Evolutionary conservation across 2,329 filamentous ascomycete species (phyloP).

Genomic region (Myriosclerotinia scirpicola): DNA sequence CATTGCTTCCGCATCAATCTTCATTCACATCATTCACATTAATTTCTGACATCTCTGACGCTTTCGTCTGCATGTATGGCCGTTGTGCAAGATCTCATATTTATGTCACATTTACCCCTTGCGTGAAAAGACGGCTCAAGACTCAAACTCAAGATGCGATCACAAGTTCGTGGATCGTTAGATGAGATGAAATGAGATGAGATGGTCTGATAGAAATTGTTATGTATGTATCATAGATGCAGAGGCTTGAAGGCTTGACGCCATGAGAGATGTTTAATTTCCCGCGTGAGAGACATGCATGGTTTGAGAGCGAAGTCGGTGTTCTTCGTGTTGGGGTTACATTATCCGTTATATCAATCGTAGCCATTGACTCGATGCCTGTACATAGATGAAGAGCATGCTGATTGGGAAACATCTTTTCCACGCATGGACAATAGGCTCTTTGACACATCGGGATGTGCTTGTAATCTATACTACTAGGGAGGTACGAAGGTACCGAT

Average conservation of each 20-base stretch:
- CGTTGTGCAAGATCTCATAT: slow-evolving; percentile 5
- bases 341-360: neutral
- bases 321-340: neutral
- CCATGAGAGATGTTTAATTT: neutral
- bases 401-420: neutral
- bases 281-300: neutral
- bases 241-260: neutral
- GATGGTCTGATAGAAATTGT: neutral
- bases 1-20: slow-evolving; percentile 1
- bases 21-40: neutral
- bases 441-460: too few species aligned
- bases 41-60: neutral
- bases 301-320: neutral
- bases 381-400: too few species aligned
- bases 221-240: neutral
- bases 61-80: slow-evolving; percentile 1
- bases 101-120: slow-evolving; percentile 8
- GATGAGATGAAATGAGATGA: neutral
- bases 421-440: neutral
- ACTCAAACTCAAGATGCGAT: neutral
- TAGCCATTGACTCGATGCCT: neutral
- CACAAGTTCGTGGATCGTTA: neutral
- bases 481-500: neutral
- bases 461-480: neutral
- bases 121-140: neutral